Evolutionary conservation across 495 filamentous ascomycete species (phyloP), one percentile per base, ranked within the genome.

Genomic region (Penicillium cosmopolitanum): DNA sequence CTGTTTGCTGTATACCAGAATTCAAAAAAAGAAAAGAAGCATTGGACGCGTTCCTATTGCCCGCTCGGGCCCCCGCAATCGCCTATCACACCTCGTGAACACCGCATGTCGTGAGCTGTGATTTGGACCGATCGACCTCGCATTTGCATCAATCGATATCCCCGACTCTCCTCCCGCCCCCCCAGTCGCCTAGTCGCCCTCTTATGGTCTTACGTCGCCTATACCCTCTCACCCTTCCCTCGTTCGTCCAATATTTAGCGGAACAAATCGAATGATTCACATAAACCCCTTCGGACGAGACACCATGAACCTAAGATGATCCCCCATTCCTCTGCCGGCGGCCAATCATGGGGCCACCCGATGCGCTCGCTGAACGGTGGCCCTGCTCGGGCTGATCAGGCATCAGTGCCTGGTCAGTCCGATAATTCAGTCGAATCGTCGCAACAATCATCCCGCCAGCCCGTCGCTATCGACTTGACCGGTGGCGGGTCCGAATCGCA

Each of bases 231-330:
- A 23, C 11, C n/a, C 12, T 21, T 18, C 43, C 28, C 35, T 42
- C 50, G 9, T 43, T 13, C 19, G 48, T 10, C 48, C 11, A 12
- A 23, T 58, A n/a, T 3, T 13, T 5, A n/a, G 42, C 42, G 4
- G 21, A 50, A 28, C 8, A 47, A 19, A 28, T 35, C 35, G 36
- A 11, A 58, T 57, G 55, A 64, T 61, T 57, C 38, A 51, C 43
- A 63, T 51, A 51, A 56, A 46, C 58, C 54, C 53, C 51, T 40
- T 55, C 60, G 33, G 23, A 58, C 60, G 56, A 66, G 64, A 70
- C 73, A 77, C 64, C 71, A 80, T 80, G 77, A 74, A 60, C 66
- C 70, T 70, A 73, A 72, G 66, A 80, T 80, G 77, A 80, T 76
- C 64, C 74, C 76, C 53, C 74, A 78, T 72, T 67, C 77, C 57